These are phyloP conservation scores for Ophiosphaerella narmari DNA, from an alignment of 2,329 filamentous ascomycete genomes.

Conservation along the genomic window DNA sequence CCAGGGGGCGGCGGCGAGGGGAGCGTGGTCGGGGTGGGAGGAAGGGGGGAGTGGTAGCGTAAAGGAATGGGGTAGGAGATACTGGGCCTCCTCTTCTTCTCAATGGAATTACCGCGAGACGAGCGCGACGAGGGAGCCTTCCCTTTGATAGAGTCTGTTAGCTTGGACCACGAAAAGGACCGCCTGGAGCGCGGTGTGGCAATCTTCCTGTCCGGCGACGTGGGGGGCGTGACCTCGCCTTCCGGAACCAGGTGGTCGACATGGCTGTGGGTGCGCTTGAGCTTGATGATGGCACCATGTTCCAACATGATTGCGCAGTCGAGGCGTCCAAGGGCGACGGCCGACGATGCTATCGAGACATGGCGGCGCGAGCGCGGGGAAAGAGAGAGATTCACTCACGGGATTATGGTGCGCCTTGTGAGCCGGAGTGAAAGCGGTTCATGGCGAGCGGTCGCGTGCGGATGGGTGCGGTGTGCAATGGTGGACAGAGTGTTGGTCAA, in stretches of 20 bases:
- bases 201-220: conserved; percentile 10
- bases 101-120: conserved; percentile 18
- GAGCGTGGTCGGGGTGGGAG: conserved; percentile 9
- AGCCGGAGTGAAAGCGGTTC: conserved; percentile 30
- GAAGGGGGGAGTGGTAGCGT: conserved; percentile 20
- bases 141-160: conserved; percentile 32
- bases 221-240: conserved; percentile 19
- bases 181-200: conserved; percentile 16
- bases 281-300: conserved; percentile 19
- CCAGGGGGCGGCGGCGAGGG: conserved; percentile 7
- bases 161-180: conserved; percentile 33
- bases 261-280: conserved; percentile 34
- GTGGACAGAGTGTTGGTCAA: conserved; percentile 13
- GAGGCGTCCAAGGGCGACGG: background rate
- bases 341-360: conserved; percentile 1
- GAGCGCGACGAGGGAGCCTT: conserved; percentile 19
- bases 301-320: conserved; percentile 22
- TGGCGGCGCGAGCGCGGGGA: conserved; percentile 7
- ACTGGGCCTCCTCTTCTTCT: conserved; percentile 19
- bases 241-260: conserved; percentile 20
- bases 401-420: conserved; percentile 17
- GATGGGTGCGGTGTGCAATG: conserved; percentile 14
- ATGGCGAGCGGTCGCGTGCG: conserved; percentile 28
- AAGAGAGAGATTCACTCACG: conserved; percentile 26
- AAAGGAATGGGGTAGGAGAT: conserved; percentile 35